Evolutionary conservation across 805 yeast species (phyloP), one percentile per base, ranked within the genome.

Genomic region (Hanseniaspora hatyaiensis): DNA sequence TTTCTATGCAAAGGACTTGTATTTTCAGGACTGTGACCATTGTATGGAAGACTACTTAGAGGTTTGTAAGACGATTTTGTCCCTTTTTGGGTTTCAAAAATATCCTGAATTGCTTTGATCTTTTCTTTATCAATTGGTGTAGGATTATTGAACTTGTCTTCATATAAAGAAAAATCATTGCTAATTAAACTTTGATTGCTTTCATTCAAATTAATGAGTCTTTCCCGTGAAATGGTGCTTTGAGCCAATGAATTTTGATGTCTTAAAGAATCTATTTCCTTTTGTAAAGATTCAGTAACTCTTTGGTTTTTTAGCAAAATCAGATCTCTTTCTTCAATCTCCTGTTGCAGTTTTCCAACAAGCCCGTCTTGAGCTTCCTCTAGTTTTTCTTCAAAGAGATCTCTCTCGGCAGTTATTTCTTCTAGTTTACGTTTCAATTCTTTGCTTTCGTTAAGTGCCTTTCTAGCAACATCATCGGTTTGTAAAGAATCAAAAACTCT

Each of bases 401-500:
- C 86, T 44, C 82, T 70, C 56, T 80, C 86, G 2, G 65, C 67
- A 39, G 55, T 54, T 18, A 55, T 47, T 50, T 63, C 65, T 41
- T 77, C 80, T 2, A 79, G 73, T 34, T 66, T 68, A 50, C 67
- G 67, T 4, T 71, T 67, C 34, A 78, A 71, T 13, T 73, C 77
- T 51, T 76, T 72, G 8, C 78, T 74, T 49, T 82, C 88, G 15
- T 59, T 18, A 3, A 68, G 73, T 50, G 96, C 94, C 46, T 82
- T 72, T 47, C 82, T 70, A 12, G 95, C 95, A 60, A 81, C 82
- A 50, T 86, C 95, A 62, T 92, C 97, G 0, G 96, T 85, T 55
- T 80, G 80, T 64, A 88, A 72, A 8, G 89, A 73, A 36, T 86
- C 79, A 51, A 76, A 72, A 34, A 92, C 69, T 48, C 80, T 68